Percentiles rank a stretch among this genome's conserved stretches.
Evolutionary conservation across 2,329 filamentous ascomycete genomes (phyloP).

Genomic region (Diaporthe ilicicola): DNA sequence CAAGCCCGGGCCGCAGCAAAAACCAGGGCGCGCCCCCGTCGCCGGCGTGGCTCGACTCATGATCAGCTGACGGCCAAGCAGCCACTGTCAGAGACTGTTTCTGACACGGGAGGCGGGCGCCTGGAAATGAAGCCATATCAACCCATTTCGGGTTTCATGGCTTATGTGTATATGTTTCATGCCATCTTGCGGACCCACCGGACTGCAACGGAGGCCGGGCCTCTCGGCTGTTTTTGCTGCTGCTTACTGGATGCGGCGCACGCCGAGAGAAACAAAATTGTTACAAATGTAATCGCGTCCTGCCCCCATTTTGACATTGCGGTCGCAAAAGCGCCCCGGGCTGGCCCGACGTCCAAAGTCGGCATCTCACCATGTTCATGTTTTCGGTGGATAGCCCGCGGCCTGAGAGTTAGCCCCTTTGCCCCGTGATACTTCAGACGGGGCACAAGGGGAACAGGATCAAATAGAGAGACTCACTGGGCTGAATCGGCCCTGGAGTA

Average conservation of each 20-base stretch:
- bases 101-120: slow-evolving; percentile 6
- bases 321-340: neutral
- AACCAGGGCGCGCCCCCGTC: neutral
- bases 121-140: slow-evolving; percentile 21
- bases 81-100: slow-evolving; percentile 25
- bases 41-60: slow-evolving; percentile 19
- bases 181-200: slow-evolving; percentile 7
- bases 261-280: neutral
- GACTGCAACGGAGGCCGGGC: neutral
- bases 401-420: neutral
- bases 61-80: slow-evolving; percentile 24
- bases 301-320: neutral
- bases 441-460: neutral
- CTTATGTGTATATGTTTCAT: slow-evolving; percentile 18
- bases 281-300: neutral
- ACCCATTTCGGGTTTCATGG: slow-evolving; percentile 26
- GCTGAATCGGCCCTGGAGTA: neutral
- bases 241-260: neutral
- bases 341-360: slow-evolving; percentile 10
- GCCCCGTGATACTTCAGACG: slow-evolving; percentile 1
- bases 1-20: neutral
- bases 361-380: neutral
- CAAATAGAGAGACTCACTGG: neutral
- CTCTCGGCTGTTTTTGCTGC: neutral
- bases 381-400: neutral